Evolutionary conservation across 306 rosid genomes (phyloP), one percentile per base, ranked within the genome.

Genomic region (Pterocarpus santalinus): DNA sequence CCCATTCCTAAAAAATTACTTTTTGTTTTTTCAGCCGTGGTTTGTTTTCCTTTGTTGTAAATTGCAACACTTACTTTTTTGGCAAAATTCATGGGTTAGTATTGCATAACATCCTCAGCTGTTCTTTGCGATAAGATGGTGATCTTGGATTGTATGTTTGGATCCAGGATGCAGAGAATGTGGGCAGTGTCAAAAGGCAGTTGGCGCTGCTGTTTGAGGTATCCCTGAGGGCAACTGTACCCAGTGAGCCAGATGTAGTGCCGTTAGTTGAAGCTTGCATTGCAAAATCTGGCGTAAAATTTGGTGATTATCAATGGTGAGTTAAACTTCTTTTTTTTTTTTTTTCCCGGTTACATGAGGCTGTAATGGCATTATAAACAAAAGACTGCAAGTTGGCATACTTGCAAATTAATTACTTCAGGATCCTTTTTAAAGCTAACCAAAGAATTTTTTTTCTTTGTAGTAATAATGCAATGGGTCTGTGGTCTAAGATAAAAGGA

Each of bases 241-340:
- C 99, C 1, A 88, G 81, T 53, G 97, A 89, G 69, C 68, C 77
- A 4, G 93, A 90, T 80, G 83, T 89, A 6, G 92, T 84, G 85
- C 92, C 98, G 2, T 49, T 82, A 71, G 72, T 96, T 46, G 98
- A 90, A 47, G 84, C 90, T 32, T 95, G 90, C 60, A 46, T 88
- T 9, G 93, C 72, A 4, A 92, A 87, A 64, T 90, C 85, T 8
- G 97, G 98, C 46, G 96, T 70, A 1, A 92, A 87, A 44, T 90
- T 87, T 61, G 99, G 97, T 12, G 98, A 95, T 85, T 95, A 95
- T 72, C 98, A 95, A 77, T 95, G 99, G 99, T 95, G 49, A 44
- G 83, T 75, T 72, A 49, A 60, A 34, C 39, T 1, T 5, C 1
- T 73, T 77, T 71, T 4, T 5, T 46, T 2, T 13, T 22, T 11